A percentile compares a stretch with the other conserved stretches of the same genome.
Evolutionary conservation across 2,329 filamentous ascomycete species (phyloP).

Genomic region (Arachnopeziza araneosa): DNA sequence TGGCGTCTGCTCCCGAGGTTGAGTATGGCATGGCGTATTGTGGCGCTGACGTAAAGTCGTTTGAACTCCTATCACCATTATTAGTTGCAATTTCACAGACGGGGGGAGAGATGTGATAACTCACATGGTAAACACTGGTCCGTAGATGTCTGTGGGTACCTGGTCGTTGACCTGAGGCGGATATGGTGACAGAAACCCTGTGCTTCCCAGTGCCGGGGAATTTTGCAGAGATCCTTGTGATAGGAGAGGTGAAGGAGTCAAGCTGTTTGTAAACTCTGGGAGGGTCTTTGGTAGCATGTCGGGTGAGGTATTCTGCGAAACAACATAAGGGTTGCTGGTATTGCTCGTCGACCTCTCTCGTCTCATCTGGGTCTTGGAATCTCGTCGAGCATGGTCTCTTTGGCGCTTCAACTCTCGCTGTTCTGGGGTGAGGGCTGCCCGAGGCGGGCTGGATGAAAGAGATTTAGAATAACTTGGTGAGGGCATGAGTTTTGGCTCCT

Average conservation of each 20-base stretch:
- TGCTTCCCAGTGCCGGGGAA: slow-evolving; percentile 23
- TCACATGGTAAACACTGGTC: slow-evolving; percentile 28
- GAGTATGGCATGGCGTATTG: slow-evolving; percentile 26
- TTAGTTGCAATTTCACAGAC: not conserved
- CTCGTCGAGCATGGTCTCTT: slow-evolving; percentile 52
- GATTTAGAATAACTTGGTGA: slow-evolving; percentile 28
- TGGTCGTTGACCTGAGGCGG: slow-evolving; percentile 24
- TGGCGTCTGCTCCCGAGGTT: slow-evolving; percentile 16
- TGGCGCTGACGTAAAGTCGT: slow-evolving; percentile 23
- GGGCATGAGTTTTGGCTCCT: slow-evolving; percentile 28
- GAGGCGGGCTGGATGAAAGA: slow-evolving; percentile 51
- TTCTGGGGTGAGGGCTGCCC: slow-evolving; percentile 48
- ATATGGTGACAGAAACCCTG: slow-evolving; percentile 26
- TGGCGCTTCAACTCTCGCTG: slow-evolving; percentile 59
- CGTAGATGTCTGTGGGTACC: slow-evolving; percentile 26
- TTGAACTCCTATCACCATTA: slow-evolving; percentile 17
- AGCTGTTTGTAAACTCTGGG: slow-evolving; percentile 24
- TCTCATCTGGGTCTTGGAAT: slow-evolving; percentile 50
- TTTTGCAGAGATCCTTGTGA: slow-evolving; percentile 23
- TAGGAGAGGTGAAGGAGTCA: slow-evolving; percentile 29
- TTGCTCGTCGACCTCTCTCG: slow-evolving; percentile 35
- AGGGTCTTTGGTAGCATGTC: slow-evolving; percentile 29
- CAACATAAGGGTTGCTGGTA: slow-evolving; percentile 29
- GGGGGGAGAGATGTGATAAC: slow-evolving; percentile 2
- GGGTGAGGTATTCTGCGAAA: slow-evolving; percentile 28